Conservation (phyloP, 179 eudicot species). For the Beta corolliflora region DNA sequence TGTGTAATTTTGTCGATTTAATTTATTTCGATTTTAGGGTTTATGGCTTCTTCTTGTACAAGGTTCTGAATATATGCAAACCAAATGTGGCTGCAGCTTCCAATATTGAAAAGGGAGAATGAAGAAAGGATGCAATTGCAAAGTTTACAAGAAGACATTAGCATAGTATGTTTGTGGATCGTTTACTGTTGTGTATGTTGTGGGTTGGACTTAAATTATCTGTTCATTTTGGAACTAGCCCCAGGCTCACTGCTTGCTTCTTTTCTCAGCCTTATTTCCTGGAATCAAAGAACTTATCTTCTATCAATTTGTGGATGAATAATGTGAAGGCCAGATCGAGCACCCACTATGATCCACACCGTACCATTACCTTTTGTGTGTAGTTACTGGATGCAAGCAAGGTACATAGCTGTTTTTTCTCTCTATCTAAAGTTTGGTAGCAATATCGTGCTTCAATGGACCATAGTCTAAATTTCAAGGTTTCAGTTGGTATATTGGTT, state of each 20-base stretch:
- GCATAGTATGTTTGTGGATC: constrained; percentile 36
- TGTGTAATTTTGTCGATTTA: too few relatives aligned
- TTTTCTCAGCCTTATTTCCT: constrained; percentile 66
- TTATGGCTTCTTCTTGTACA: not conserved
- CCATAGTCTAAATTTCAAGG: not conserved
- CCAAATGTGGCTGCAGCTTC: constrained; percentile 53
- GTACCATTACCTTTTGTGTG: constrained; percentile 75
- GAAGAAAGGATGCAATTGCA: constrained; percentile 64
- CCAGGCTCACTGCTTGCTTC: constrained; percentile 19
- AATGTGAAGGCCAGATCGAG: constrained; percentile 69
- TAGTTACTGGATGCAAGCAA: constrained; percentile 79
- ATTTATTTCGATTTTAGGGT: rapidly evolving
- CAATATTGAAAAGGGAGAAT: constrained; percentile 63
- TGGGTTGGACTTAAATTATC: constrained; percentile 1
- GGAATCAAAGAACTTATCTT: constrained; percentile 49
- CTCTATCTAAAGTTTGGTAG: not conserved
- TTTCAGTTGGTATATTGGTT: not conserved
- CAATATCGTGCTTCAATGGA: constrained; percentile 11
- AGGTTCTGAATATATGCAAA: not conserved
- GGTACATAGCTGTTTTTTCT: constrained; percentile 40
- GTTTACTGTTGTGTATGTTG: not conserved
- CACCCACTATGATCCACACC: constrained; percentile 96
- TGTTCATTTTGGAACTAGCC: not conserved
- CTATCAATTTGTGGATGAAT: constrained; percentile 95
- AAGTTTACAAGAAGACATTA: constrained; percentile 62